A percentile compares a stretch with the other conserved stretches of the same genome.
Conservation (phyloP, 2,329 filamentous ascomycete genomes). For the Ceratocystis albifundus region DNA sequence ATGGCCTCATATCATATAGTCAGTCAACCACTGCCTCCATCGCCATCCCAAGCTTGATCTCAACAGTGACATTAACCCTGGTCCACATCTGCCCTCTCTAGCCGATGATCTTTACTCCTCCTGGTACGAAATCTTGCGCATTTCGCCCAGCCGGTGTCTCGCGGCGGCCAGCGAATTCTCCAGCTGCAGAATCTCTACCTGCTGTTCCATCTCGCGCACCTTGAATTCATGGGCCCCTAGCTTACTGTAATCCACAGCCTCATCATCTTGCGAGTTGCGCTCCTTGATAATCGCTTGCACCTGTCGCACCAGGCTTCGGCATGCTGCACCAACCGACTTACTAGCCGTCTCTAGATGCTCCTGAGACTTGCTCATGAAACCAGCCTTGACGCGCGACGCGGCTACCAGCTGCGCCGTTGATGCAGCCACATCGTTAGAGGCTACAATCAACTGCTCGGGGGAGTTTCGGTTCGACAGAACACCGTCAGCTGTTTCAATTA, state of each 20-base stretch:
- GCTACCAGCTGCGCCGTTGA: conserved; percentile 94
- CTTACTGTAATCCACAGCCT: conserved; percentile 76
- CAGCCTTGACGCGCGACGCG: conserved; percentile 89
- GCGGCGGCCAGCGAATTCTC: conserved; percentile 76
- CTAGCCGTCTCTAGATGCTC: conserved; percentile 81
- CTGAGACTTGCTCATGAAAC: conserved; percentile 95
- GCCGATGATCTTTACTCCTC: conserved; percentile 47
- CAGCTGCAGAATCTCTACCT: conserved; percentile 95
- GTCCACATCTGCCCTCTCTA: neutral
- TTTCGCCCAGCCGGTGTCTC: conserved; percentile 77
- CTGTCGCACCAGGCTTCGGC: conserved; percentile 75
- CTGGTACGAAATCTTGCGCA: conserved; percentile 93
- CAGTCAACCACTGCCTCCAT: too few species aligned
- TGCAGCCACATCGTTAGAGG: conserved; percentile 91
- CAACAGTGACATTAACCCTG: too few species aligned
- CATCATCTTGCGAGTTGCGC: conserved; percentile 67
- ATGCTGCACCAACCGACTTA: conserved; percentile 85
- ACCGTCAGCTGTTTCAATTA: conserved; percentile 96
- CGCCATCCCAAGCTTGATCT: too few species aligned
- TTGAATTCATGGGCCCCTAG: conserved; percentile 94
- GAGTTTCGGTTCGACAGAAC: conserved; percentile 86
- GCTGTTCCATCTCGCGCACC: conserved; percentile 97
- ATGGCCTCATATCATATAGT: too few species aligned
- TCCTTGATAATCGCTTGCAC: conserved; percentile 91
- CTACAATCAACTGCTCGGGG: conserved; percentile 93